Base-by-base conservation (phyloP, 225 moss, liverwort and hornwort species). In the Asterella californica region DNA sequence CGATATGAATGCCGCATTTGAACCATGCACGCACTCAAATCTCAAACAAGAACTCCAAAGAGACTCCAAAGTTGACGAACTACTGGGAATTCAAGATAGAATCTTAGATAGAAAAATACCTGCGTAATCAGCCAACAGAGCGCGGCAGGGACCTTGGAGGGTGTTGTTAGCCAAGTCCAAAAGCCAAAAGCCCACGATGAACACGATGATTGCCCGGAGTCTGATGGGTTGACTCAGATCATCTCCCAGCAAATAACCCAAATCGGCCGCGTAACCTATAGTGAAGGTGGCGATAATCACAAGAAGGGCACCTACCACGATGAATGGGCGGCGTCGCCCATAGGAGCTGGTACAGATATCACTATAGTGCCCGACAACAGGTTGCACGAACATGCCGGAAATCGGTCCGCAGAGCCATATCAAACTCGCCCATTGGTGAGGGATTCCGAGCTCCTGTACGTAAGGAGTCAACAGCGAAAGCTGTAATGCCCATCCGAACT, bases 331-430 rank as follows among this genome's bases (percentile, higher is more conserved):
- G 29, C 95, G 85, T 57, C 95, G 83, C 4, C 95, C 95, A n/a
- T 84, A 93, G 21, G 78, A 33, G 78, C 91, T 88, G 15, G 93
- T 71, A 74, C 95, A 93, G 60, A 79, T 86, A 36, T 96, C 95
- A 47, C 93, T 93, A 79, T 91, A 96, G 60, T 93, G 93, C 12
- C 95, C 95, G 6, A 96, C 42, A 32, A 96, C 87, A n/a, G 95
- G 95, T 68, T 96, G 95, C 48, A 96, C 91, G 59, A 96, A 83
- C 93, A 96, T 91, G 81, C 95, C 95, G 12, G 95, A 92, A 49
- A 96, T 91, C 1, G 95, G 95, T 0, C 95, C 95, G 49, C 95
- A 96, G 7, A 96, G 90, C 95, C 95, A 96, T 74, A 96, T 96
- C 34, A 96, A 79, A 82, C 93, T 93, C 8, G 95, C 95, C 86